Conservation (phyloP, 2,329 filamentous ascomycete genomes). For the Diaporthe vaccinii region DNA sequence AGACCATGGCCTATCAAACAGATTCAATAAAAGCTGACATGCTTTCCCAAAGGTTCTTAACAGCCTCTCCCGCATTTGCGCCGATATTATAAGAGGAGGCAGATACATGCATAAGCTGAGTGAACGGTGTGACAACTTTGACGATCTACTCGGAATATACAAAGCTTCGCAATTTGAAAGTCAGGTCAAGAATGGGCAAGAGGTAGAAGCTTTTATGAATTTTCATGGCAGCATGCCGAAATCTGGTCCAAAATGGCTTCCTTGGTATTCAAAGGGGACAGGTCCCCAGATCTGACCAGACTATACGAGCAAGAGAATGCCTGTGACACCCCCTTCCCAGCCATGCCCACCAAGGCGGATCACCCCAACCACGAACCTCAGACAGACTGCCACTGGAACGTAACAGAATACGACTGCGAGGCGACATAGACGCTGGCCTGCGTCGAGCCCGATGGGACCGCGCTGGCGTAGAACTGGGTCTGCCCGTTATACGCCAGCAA, state of each 20-base stretch:
- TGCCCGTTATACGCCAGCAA: constrained; percentile 36
- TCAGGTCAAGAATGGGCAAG: no score
- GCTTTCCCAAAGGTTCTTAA: background rate
- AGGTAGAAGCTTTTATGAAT: background rate
- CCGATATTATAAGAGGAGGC: background rate
- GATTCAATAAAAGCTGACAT: background rate
- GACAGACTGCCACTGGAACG: constrained; percentile 34
- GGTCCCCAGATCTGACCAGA: background rate
- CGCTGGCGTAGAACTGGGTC: constrained; percentile 36
- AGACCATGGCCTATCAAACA: background rate
- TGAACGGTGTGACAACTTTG: no score
- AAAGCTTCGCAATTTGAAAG: background rate
- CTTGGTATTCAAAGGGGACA: background rate
- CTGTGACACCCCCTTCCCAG: background rate
- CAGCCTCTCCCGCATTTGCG: background rate
- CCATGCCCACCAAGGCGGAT: background rate
- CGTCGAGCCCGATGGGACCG: background rate
- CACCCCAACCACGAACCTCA: background rate
- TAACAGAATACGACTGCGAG: constrained; percentile 29
- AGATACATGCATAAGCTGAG: background rate
- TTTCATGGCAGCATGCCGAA: background rate
- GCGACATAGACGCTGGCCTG: constrained; percentile 28
- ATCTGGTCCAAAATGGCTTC: background rate
- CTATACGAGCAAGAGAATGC: background rate
- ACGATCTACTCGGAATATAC: background rate